Conservation (phyloP, 495 filamentous ascomycete genomes). For the Hypoxylon lenormandii region DNA sequence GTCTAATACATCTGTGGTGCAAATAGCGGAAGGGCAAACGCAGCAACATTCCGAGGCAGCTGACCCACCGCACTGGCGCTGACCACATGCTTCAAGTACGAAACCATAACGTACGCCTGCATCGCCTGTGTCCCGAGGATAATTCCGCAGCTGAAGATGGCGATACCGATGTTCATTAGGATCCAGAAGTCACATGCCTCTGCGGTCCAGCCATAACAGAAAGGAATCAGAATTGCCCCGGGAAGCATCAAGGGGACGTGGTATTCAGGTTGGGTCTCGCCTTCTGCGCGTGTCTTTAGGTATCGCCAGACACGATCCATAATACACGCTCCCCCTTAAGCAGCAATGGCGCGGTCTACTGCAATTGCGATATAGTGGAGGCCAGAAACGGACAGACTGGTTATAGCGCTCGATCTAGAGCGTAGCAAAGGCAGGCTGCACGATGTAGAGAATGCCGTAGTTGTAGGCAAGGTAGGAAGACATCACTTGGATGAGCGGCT, state of each 20-base stretch:
- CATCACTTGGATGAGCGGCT: conserved; percentile 58
- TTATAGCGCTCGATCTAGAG: conserved; percentile 56
- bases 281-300: conserved; percentile 7
- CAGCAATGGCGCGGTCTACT: conserved; percentile 59
- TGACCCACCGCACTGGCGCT: conserved; percentile 72
- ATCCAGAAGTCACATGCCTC: conserved; percentile 54
- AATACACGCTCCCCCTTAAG: conserved; percentile 47
- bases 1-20: conserved; percentile 69
- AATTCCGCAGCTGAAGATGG: conserved; percentile 19
- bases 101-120: conserved; percentile 72
- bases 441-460: conserved; percentile 57
- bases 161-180: conserved; percentile 43
- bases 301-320: conserved; percentile 45
- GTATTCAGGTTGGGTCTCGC: conserved; percentile 16
- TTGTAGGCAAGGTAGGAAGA: conserved; percentile 51
- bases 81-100: conserved; percentile 76
- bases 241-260: conserved; percentile 21
- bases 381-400: conserved; percentile 42
- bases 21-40: conserved; percentile 78
- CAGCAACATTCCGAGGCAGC: conserved; percentile 70
- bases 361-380: conserved; percentile 63
- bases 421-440: conserved; percentile 60
- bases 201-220: conserved; percentile 54
- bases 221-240: conserved; percentile 28
- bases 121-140: conserved; percentile 9